Conservation (phyloP, 2,329 filamentous ascomycete genomes). For the Botrytis sinoallii region DNA sequence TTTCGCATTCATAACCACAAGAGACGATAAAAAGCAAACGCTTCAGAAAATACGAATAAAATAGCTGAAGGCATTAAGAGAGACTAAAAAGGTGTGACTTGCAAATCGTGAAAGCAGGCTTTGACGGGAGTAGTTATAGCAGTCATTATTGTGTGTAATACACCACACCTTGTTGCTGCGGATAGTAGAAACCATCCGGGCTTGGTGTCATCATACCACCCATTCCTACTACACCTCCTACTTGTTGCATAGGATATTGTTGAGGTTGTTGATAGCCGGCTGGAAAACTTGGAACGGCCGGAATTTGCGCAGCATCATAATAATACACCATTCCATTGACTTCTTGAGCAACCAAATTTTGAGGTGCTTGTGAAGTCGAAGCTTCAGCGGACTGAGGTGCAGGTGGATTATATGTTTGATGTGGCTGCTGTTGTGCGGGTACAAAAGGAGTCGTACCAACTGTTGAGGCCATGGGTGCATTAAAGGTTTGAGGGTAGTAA, state of each 20-base stretch:
- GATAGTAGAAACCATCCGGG: conserved; percentile 69
- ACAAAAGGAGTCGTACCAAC: conserved; percentile 33
- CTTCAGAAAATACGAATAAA: conserved; percentile 9
- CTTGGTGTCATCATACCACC: conserved; percentile 75
- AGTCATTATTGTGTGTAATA: conserved; percentile 57
- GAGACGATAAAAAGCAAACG: neutral
- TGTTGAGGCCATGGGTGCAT: conserved; percentile 45
- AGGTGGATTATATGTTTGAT: conserved; percentile 29
- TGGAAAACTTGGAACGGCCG: conserved; percentile 41
- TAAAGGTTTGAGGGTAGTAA: conserved; percentile 63
- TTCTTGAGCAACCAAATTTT: conserved; percentile 74
- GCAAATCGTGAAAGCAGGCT: neutral
- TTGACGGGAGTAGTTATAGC: neutral
- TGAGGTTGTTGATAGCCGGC: conserved; percentile 49
- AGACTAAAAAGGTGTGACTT: conserved; percentile 4
- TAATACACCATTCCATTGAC: conserved; percentile 97
- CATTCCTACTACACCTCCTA: conserved; percentile 62
- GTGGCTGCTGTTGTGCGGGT: conserved; percentile 34
- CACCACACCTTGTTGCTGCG: conserved; percentile 54
- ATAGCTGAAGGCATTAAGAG: conserved; percentile 3
- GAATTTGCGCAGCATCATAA: conserved; percentile 74
- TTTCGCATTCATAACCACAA: neutral
- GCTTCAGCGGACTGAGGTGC: conserved; percentile 25
- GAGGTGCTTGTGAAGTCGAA: conserved; percentile 40
- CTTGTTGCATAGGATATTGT: conserved; percentile 52